phyloP scores from a whole-genome alignment of 192 early-diverging fungal genomes.

The Linnemannia exigua region DNA sequence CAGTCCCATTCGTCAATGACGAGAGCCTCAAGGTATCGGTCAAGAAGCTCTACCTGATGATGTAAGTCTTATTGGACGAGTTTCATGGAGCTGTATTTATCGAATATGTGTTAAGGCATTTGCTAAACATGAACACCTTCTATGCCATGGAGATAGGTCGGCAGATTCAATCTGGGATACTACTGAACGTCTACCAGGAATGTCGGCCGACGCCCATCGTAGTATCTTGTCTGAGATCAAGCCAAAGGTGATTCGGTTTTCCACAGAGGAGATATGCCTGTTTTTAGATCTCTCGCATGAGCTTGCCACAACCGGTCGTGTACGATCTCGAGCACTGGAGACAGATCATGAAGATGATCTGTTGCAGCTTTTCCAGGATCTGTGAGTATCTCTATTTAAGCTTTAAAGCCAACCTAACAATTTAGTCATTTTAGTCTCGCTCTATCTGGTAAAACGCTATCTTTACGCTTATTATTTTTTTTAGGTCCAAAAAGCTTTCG shows the following conservation, averaged over 20 bases:
- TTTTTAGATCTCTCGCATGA: constrained; percentile 3
- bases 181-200: neutral
- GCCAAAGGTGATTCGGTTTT: neutral
- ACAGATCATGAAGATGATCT: neutral
- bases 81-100: too few species aligned
- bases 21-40: neutral
- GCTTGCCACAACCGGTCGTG: neutral
- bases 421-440: neutral
- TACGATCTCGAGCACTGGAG: neutral
- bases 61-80: too few species aligned
- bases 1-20: neutral
- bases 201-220: neutral
- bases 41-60: too few species aligned
- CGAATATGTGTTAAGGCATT: too few species aligned
- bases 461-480: neutral
- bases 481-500: constrained; percentile 11
- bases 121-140: neutral
- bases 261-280: neutral
- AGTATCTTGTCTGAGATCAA: neutral
- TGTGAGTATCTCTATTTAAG: neutral
- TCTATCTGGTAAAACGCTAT: neutral
- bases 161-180: constrained; percentile 12
- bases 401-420: neutral
- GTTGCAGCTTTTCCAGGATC: neutral
- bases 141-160: neutral